Base-by-base conservation (phyloP, 164 flowering plant species). In the Vitis riparia region DNA sequence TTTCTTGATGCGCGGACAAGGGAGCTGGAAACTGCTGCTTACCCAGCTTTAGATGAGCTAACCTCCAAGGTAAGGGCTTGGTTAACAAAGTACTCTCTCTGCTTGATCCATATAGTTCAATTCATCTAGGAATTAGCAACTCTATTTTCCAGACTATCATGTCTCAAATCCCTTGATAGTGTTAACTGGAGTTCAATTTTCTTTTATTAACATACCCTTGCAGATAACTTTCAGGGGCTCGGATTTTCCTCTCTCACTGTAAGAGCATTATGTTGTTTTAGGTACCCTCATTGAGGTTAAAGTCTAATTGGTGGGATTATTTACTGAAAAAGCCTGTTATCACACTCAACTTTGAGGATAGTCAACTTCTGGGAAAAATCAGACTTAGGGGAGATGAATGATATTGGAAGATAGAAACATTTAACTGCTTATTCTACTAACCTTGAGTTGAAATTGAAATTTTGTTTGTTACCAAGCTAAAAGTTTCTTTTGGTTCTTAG, bases 1-100 rank as follows among this genome's bases (percentile, higher is more conserved):
- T 91, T 83, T 76, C 93, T 95, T 62, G 96, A 87, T 83, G 98
- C 97, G 37, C 95, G 95, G 23, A 91, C 99, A 56, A 82, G 86
- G 30, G 98, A 95, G 63, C 66, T 95, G 71, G 99, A 93, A 79
- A 82, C 89, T 79, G 92, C 86, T 69, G 91, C 98, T 60, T 93
- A 95, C 81, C 98, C 99, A 62, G 98, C 99, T 68, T 76, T 95
- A 57, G 98, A 95, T 78, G 96, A 91, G 80, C 90, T 95, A 50
- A 93, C 99, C 9, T 88, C 96, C 57, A 90, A 91, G 90, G 98
- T 90, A 49, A 64, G 37, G 11, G 44, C 16, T 52, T 53, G 44
- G 44, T 6, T 37, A 37, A 37, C 44, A 37, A 37, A 37, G 44
- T 37, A 2, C 3, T 29, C 52, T 30, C 17, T 51, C 16, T 58